Evolutionary conservation across 169 alveolate genomes (phyloP).

Genomic region (Plasmodium coatneyi): DNA sequence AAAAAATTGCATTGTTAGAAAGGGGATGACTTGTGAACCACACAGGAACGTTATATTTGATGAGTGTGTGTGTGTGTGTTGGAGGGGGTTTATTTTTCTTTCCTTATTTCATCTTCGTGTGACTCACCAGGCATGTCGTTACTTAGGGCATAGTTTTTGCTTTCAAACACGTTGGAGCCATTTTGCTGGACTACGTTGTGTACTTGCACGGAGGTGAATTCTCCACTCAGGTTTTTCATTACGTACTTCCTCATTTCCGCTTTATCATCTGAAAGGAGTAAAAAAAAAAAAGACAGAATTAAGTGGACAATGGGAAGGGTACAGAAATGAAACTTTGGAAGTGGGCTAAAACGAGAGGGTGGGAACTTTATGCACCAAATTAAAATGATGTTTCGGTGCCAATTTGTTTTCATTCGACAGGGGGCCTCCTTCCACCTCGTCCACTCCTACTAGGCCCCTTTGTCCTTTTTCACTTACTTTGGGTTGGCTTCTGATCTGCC

Average conservation of each 20-base stretch:
- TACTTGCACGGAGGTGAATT: constrained; percentile 20
- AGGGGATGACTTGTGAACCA: neutral
- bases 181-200: neutral
- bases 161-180: neutral
- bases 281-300: neutral
- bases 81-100: neutral
- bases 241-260: neutral
- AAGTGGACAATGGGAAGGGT: neutral
- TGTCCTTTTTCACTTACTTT: neutral
- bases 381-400: neutral
- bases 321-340: neutral
- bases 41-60: neutral
- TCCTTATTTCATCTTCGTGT: neutral
- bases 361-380: neutral
- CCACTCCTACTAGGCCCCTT: neutral
- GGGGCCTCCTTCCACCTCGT: neutral
- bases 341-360: neutral
- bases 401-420: neutral
- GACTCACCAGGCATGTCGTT: constrained; percentile 20
- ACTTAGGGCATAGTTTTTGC: constrained; percentile 22
- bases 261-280: neutral
- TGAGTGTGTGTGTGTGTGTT: neutral
- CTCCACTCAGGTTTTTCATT: neutral
- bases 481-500: neutral
- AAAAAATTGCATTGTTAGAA: neutral